Base-by-base conservation (phyloP, 2,329 filamentous ascomycete genomes). In the Hymenoscyphus fraxineus region DNA sequence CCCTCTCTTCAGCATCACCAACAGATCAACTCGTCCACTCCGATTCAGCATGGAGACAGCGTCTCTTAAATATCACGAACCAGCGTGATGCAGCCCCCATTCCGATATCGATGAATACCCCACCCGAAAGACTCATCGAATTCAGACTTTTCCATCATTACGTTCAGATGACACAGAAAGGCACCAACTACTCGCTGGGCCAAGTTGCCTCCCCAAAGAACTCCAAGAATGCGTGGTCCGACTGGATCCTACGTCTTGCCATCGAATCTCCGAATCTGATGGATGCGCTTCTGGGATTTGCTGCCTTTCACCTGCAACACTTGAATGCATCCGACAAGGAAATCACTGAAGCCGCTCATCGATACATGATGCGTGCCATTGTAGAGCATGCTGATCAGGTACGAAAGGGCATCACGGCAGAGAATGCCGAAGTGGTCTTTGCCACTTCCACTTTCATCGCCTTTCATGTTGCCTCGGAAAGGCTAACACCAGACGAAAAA, bases 91-190 rank as follows among this genome's bases (percentile, higher is more conserved):
- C 27, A n/a, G 31, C 57, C 15, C 40, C 60, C 51, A n/a, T 60
- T 16, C 44, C 61, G 32, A 7, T 58, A 38, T 22, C 58, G 4
- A 69, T 68, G 44, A 59, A 59, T 39, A 69, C 67, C 4, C 67
- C 68, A 12, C 44, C 57, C 12, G 67, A 70, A 22, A 63, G 67
- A 15, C 56, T 68, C 68, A 77, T 87, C 66, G 86, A 88, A 72
- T 77, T 88, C 64, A 81, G 81, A 47, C 78, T 89, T 51, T 82
- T 88, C 75, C 85, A 89, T 70, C 85, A 88, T 64, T 89, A 85
- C 72, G 85, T 84, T 15, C 82, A 81, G 51, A 78, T 81, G 67
- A 87, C 84, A 0, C 15, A 54, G 5, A 16, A 9, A 9, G 19
- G 15, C 31, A 7, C 7, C 3, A 41, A 41, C 9, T 54, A 65